Conservation (phyloP, 73 alveolate genomes). For the Paramecium biaurelia region DNA sequence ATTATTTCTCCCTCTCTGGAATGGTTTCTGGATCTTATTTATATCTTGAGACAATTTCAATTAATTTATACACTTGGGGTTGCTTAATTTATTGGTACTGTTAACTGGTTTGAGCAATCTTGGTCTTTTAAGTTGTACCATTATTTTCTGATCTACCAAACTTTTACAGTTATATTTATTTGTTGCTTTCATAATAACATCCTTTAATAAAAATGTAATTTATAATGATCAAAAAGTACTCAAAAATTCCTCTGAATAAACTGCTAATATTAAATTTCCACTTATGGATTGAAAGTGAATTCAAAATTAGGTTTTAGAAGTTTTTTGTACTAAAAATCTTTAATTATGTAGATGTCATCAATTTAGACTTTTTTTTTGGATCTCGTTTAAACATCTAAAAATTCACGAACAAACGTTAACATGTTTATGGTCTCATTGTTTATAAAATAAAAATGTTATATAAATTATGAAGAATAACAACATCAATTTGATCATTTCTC, state of each 20-base stretch:
- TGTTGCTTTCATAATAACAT: not conserved
- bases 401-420: not conserved
- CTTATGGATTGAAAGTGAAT: not conserved
- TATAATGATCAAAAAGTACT: not conserved
- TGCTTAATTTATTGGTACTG: not conserved
- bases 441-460: not conserved
- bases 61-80: not conserved
- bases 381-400: not conserved
- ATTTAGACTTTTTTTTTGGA: not conserved
- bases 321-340: not conserved
- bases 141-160: not conserved
- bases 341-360: not conserved
- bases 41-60: not conserved
- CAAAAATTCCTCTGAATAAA: conserved; percentile 11
- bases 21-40: conserved; percentile 21
- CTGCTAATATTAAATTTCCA: not conserved
- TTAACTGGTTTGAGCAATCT: not conserved
- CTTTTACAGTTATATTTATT: not conserved
- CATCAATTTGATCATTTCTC: not conserved
- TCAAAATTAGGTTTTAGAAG: not conserved
- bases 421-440: conserved; percentile 38
- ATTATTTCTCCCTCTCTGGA: conserved; percentile 15
- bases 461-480: not conserved
- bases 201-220: not conserved
- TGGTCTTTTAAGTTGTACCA: not conserved